Evolutionary conservation across 202 grass and related monocot genomes (phyloP), one percentile per base, ranked within the genome.

Genomic region (Setaria viridis): DNA sequence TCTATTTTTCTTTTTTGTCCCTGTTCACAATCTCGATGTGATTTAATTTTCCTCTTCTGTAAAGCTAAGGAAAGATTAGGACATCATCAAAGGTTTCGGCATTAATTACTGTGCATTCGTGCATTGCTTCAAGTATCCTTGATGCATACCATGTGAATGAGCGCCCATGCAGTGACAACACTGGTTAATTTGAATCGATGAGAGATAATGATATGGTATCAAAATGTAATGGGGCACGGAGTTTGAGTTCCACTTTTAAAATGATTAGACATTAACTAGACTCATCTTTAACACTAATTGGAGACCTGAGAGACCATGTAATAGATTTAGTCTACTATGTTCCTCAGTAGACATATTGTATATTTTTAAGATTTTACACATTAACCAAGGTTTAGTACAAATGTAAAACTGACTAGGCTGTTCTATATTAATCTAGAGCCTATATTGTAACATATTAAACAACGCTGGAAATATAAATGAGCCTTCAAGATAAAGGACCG

Each of bases 51-150:
- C 37, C 59, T 49, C 19, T 70, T 72, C 49, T 66, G 30, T 21
- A 25, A 72, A 73, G 49, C 41, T 74, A 67, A 67, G 67, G 49
- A 66, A 68, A 77, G 48, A 34, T 79, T 47, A 8, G 62, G 67
- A 67, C 75, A 84, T 10, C 81, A 88, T 84, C 81, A 74, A 84
- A 84, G 72, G 67, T 47, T 79, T 41, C 39, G 37, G 45, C 49
- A 84, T 74, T 42, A 79, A 67, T 74, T 64, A 66, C 48, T 65
- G 35, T 55, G 42, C 29, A 72, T 49, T 49, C 47, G 12, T 55
- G 20, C 33, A 59, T 70, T 63, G 42, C 42, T 71, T 79, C 54
- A 70, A 30, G 35, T 43, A 62, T 60, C 51, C 72, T 37, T 34
- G 64, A 50, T 45, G 34, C 20, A 9, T 67, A 67, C 11, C 39